phyloP scores from a whole-genome alignment of 352 stramenopile species.

The Albugo laibachii region DNA sequence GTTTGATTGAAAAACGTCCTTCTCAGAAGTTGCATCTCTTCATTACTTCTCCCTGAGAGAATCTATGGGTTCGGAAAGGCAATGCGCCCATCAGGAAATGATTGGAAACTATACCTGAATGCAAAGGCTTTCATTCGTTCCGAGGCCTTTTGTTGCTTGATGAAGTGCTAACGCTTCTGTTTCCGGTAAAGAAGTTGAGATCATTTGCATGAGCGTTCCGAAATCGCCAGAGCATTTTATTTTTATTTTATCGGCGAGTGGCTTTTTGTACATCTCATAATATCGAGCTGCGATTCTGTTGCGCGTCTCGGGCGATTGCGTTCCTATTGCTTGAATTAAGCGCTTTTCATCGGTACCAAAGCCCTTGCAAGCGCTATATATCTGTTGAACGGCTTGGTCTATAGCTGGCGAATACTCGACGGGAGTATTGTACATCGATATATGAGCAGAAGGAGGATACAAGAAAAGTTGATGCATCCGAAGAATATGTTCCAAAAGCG shows the following conservation, averaged over 20 bases:
- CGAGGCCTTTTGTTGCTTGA: slow-evolving; percentile 37
- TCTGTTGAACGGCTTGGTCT: slow-evolving; percentile 26
- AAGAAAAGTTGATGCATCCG: slow-evolving; percentile 6
- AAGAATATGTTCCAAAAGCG: too few species aligned
- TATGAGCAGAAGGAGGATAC: slow-evolving; percentile 46
- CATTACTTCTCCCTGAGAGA: slow-evolving; percentile 40
- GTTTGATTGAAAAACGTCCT: slow-evolving; percentile 58
- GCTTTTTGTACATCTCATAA: slow-evolving; percentile 31
- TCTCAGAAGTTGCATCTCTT: slow-evolving; percentile 54
- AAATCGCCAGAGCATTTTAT: slow-evolving; percentile 42
- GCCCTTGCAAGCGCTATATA: slow-evolving; percentile 43
- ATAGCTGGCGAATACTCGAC: slow-evolving; percentile 24
- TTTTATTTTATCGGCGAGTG: slow-evolving; percentile 36
- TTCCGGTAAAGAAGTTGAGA: slow-evolving; percentile 31
- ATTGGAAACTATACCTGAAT: slow-evolving; percentile 16
- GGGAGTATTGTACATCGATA: slow-evolving; percentile 24
- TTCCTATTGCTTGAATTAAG: slow-evolving; percentile 23
- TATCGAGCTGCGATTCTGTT: slow-evolving; percentile 48
- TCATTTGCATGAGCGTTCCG: slow-evolving; percentile 35
- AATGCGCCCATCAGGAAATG: background rate
- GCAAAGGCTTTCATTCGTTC: slow-evolving; percentile 52
- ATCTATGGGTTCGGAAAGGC: slow-evolving; percentile 13
- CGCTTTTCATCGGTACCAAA: slow-evolving; percentile 36
- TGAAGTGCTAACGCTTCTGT: slow-evolving; percentile 39
- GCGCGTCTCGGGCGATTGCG: slow-evolving; percentile 33